Evolutionary conservation across 2,329 filamentous ascomycete genomes (phyloP).

Genomic region (Trichoderma pleuroti): DNA sequence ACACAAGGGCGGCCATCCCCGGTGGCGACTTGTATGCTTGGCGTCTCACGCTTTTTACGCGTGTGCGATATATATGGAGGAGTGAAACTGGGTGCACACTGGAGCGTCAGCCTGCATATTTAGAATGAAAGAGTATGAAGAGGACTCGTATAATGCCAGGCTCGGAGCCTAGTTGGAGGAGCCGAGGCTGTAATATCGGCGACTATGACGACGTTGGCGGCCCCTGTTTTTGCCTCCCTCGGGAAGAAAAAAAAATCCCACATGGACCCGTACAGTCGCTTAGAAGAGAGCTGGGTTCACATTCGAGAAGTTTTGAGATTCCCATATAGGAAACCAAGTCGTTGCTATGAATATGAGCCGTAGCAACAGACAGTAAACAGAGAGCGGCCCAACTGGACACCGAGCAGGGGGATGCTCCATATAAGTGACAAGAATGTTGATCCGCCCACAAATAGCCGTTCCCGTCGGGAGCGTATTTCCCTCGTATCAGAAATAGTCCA

Average conservation of each 20-base stretch:
- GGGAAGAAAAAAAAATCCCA: neutral
- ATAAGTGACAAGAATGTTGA: neutral
- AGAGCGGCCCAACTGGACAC: neutral
- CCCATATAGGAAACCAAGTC: neutral
- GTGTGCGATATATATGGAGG: neutral
- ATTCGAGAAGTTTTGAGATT: neutral
- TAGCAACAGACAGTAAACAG: neutral
- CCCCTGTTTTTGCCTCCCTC: neutral
- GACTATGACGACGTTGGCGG: neutral
- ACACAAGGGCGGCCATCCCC: neutral
- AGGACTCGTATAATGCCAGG: neutral
- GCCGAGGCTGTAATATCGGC: neutral
- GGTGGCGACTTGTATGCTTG: neutral
- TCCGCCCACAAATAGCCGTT: constrained; percentile 14
- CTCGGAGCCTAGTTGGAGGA: neutral
- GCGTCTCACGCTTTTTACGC: neutral
- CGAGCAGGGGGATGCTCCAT: neutral
- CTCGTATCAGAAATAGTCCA: neutral
- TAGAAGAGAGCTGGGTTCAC: neutral
- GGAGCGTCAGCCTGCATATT: neutral
- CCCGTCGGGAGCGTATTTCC: neutral
- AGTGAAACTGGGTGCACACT: neutral
- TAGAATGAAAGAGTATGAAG: neutral
- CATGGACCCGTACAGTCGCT: neutral
- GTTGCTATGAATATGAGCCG: neutral